phyloP scores from a whole-genome alignment of 2,329 filamentous ascomycete genomes.

The Thielaviopsis cerberus region DNA sequence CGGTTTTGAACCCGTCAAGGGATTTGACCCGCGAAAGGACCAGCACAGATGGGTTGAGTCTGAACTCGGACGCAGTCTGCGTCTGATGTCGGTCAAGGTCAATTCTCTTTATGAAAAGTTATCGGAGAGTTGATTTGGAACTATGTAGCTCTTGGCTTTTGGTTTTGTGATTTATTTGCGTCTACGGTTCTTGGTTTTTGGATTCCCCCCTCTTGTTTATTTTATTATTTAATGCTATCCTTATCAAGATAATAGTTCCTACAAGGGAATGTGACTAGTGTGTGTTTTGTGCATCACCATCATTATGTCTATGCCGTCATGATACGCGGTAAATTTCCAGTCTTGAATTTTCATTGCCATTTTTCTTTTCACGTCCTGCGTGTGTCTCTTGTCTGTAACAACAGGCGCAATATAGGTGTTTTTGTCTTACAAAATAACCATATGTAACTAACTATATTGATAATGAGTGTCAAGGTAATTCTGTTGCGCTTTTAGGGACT shows the following conservation, averaged over 20 bases:
- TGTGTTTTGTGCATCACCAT: not conserved
- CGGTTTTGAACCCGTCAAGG: slow-evolving; percentile 8
- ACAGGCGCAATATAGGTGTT: not conserved
- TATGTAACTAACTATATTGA: too few relatives aligned
- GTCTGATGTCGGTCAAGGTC: not conserved
- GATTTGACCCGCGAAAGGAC: slow-evolving; percentile 3
- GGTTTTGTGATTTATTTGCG: not conserved
- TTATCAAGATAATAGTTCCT: not conserved
- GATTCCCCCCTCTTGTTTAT: too few relatives aligned
- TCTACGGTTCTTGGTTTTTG: not conserved
- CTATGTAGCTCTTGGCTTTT: not conserved
- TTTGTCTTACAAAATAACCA: too few relatives aligned
- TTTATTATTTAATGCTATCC: not conserved
- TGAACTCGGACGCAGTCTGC: not conserved
- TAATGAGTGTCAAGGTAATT: too few relatives aligned
- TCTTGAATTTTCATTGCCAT: not conserved
- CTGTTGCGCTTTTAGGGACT: too few relatives aligned
- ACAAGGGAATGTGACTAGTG: not conserved
- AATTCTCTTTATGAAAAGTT: not conserved
- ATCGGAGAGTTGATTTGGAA: not conserved
- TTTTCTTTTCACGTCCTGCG: too few relatives aligned
- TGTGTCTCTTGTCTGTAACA: not conserved
- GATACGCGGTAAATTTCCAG: too few relatives aligned
- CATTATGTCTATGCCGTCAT: too few relatives aligned
- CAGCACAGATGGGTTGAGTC: not conserved